These are phyloP conservation scores for Cladorrhinum sp. DNA, from an alignment of 2,329 filamentous ascomycete species.

Conservation along the genomic window DNA sequence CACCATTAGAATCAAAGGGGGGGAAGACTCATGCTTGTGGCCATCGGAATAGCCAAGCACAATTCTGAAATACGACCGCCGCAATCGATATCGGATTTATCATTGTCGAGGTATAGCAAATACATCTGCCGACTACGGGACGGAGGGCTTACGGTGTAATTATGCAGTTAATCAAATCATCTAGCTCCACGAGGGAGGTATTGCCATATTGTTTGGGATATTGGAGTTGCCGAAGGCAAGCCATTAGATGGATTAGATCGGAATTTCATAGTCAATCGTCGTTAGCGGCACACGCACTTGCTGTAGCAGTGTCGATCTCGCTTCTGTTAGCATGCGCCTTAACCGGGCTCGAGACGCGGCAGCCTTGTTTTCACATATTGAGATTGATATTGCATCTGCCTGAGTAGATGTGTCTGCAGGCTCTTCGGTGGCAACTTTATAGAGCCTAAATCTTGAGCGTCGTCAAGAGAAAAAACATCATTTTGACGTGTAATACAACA, in stretches of 20 bases:
- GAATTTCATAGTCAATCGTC: too few species aligned
- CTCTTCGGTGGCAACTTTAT: constrained; percentile 4
- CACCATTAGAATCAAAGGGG: too few species aligned
- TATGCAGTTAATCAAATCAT: neutral
- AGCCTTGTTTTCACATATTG: constrained; percentile 2
- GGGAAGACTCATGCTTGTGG: too few species aligned
- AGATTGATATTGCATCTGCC: neutral
- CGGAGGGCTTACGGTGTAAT: neutral
- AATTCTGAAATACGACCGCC: too few species aligned
- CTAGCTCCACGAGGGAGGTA: too few species aligned
- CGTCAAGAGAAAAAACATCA: constrained; percentile 9
- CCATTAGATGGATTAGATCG: constrained; percentile 5
- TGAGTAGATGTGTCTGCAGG: neutral
- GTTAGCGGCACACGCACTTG: too few species aligned
- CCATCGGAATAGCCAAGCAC: too few species aligned
- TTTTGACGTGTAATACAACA: neutral
- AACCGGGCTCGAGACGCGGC: constrained; percentile 4
- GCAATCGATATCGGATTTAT: too few species aligned
- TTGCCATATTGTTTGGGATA: too few species aligned
- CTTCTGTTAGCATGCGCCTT: neutral
- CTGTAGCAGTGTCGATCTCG: neutral
- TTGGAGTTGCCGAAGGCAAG: neutral
- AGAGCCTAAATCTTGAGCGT: constrained; percentile 17
- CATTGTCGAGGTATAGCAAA: neutral
- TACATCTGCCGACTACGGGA: neutral